phyloP scores from a whole-genome alignment of 1,139 yeast species.

The Geotrichum phurueaensis region DNA sequence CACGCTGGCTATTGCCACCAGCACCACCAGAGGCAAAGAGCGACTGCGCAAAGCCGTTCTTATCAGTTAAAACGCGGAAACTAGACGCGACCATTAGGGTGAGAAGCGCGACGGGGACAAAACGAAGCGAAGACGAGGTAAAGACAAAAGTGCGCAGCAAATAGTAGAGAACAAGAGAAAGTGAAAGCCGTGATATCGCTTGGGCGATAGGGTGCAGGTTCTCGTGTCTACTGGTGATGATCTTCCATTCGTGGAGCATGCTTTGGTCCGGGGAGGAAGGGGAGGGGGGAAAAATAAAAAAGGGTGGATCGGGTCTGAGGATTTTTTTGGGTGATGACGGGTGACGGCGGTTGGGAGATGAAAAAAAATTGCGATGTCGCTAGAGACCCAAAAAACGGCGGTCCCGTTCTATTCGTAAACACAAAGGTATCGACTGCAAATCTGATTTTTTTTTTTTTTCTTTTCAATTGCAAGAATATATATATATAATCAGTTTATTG shows the following conservation, averaged over 20 bases:
- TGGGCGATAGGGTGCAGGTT: conserved; percentile 17
- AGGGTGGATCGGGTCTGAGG: background rate
- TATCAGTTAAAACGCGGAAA: background rate
- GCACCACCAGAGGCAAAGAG: background rate
- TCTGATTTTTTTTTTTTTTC: too few species aligned
- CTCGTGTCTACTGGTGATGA: conserved; percentile 16
- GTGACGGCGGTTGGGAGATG: background rate
- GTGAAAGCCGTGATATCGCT: conserved; percentile 12
- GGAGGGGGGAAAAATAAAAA: background rate
- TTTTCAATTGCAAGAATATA: too few species aligned
- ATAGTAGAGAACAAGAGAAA: conserved; percentile 9
- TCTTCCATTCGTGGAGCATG: conserved; percentile 11
- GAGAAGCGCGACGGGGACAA: conserved; percentile 11
- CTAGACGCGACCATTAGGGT: conserved; percentile 13
- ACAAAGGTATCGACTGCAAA: too few species aligned
- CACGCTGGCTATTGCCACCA: conserved; percentile 20
- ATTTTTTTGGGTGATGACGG: background rate
- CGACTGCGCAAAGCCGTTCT: background rate
- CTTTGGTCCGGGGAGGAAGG: background rate
- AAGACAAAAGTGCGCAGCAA: conserved; percentile 5
- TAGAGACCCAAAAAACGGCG: background rate
- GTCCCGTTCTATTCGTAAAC: too few species aligned
- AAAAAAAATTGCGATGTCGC: background rate
- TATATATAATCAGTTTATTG: conserved; percentile 29
- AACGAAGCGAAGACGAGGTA: background rate